Percentiles rank a stretch among this genome's conserved stretches.
phyloP scores from a whole-genome alignment of 1,139 yeast species.

The Debaryomyces coudertii region DNA sequence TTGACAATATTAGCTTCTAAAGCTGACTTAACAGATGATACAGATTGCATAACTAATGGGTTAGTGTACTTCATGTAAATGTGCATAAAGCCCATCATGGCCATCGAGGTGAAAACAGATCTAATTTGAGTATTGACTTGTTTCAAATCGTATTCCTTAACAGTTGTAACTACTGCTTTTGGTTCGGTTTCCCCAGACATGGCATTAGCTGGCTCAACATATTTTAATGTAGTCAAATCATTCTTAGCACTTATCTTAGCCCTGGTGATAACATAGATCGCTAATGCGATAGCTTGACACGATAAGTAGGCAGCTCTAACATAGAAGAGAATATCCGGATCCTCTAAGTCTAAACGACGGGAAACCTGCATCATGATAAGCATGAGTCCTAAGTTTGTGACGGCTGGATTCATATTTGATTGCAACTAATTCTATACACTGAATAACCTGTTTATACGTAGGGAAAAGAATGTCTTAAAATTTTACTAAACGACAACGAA shows the following conservation, averaged over 20 bases:
- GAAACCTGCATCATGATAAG: constrained; percentile 97
- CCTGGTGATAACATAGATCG: constrained; percentile 68
- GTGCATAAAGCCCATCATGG: constrained; percentile 99
- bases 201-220: constrained; percentile 83
- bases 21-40: constrained; percentile 88
- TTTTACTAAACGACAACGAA: not conserved
- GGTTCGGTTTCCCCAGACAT: constrained; percentile 75
- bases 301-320: constrained; percentile 74
- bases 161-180: constrained; percentile 82
- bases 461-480: not conserved
- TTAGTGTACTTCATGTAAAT: constrained; percentile 96
- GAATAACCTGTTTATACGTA: not conserved
- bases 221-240: constrained; percentile 90
- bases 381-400: constrained; percentile 86
- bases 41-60: constrained; percentile 93
- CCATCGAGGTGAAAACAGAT: constrained; percentile 83
- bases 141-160: constrained; percentile 89
- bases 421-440: not conserved
- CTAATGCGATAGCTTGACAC: constrained; percentile 68
- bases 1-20: constrained; percentile 89
- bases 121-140: constrained; percentile 81
- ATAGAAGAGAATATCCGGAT: constrained; percentile 73
- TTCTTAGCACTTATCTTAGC: constrained; percentile 69
- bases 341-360: constrained; percentile 86
- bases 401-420: constrained; percentile 74